Evolutionary conservation across 768 basidiomycete species (phyloP), one percentile per base, ranked within the genome.

Genomic region (Dioszegia hungarica): DNA sequence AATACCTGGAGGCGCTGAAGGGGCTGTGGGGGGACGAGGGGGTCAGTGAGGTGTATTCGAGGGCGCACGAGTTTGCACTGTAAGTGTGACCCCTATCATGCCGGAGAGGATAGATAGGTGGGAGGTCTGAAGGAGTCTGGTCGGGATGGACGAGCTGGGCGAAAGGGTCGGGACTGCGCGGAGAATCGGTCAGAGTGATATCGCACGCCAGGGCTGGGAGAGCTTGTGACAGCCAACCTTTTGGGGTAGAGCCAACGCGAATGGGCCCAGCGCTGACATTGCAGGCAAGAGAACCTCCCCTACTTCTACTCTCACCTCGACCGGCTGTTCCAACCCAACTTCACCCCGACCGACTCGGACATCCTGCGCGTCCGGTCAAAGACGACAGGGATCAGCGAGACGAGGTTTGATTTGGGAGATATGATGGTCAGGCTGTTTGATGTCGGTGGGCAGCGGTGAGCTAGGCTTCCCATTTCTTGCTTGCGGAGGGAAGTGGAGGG

Each of bases 51-150:
- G 86, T 88, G n/a, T 90, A 84, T 77, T 80, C 79, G 19, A 78
- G 90, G 55, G 90, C 89, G 3, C 92, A 95, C 73, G 92, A 94
- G 73, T 90, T 87, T 14, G 90, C 90, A 2, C 75, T 94, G 53
- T 91, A 90, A 5, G 92, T 95, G 75, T 93, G 92, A 41, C 44
- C 69, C 46, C 43, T 65, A 74, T 62, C 68, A 87, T 89, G 73
- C 61, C 81, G 14, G 54, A 8, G 12, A 37, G n/a, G n/a, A n/a
- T n/a, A n/a, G n/a, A n/a, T n/a, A n/a, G n/a, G n/a, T n/a, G n/a
- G n/a, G n/a, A n/a, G n/a, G n/a, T n/a, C n/a, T n/a, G n/a, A n/a
- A n/a, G n/a, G n/a, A n/a, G n/a, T n/a, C n/a, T n/a, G n/a, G n/a
- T n/a, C n/a, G n/a, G n/a, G n/a, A n/a, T n/a, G n/a, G n/a, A n/a